Evolutionary conservation across 2,329 filamentous ascomycete species (phyloP).

Genomic region (Paracoccidioides brasiliensis): DNA sequence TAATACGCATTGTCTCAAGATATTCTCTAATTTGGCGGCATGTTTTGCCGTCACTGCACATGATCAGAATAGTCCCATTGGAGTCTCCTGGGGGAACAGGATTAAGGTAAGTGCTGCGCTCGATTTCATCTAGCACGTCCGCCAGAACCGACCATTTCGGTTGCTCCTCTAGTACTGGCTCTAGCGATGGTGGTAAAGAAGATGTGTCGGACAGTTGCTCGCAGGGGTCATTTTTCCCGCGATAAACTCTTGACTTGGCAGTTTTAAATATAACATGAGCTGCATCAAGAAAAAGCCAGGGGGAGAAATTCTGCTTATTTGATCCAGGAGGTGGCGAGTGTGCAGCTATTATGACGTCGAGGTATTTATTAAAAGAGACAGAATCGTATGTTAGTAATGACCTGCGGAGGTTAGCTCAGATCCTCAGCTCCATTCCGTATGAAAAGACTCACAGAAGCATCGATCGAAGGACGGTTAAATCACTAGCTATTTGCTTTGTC

Average conservation of each 20-base stretch:
- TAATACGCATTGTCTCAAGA: slow-evolving; percentile 76
- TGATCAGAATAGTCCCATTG: slow-evolving; percentile 84
- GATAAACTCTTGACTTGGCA: slow-evolving; percentile 77
- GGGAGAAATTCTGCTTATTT: slow-evolving; percentile 76
- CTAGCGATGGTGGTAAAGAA: slow-evolving; percentile 47
- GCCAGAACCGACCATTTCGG: slow-evolving; percentile 85
- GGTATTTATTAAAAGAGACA: slow-evolving; percentile 79
- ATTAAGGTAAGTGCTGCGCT: slow-evolving; percentile 77
- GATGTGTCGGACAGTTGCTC: slow-evolving; percentile 33
- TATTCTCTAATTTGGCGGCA: slow-evolving; percentile 85
- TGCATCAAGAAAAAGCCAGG: slow-evolving; percentile 91
- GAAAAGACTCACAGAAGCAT: slow-evolving; percentile 53
- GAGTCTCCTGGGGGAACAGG: slow-evolving; percentile 65
- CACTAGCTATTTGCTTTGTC: slow-evolving; percentile 85
- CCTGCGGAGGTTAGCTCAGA: slow-evolving; percentile 19
- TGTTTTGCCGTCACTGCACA: slow-evolving; percentile 81
- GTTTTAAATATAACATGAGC: slow-evolving; percentile 89
- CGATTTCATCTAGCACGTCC: slow-evolving; percentile 89
- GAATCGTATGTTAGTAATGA: slow-evolving; percentile 73
- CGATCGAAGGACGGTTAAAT: slow-evolving; percentile 67
- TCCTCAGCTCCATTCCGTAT: neutral
- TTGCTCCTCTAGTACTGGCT: slow-evolving; percentile 79
- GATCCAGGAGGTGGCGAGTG: slow-evolving; percentile 81
- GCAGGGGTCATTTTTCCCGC: slow-evolving; percentile 51
- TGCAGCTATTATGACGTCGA: slow-evolving; percentile 86